Percentiles rank a stretch among this genome's conserved stretches.
Conservation (phyloP, 192 early-diverging fungal genomes). For the Pilobolus umbonatus region DNA sequence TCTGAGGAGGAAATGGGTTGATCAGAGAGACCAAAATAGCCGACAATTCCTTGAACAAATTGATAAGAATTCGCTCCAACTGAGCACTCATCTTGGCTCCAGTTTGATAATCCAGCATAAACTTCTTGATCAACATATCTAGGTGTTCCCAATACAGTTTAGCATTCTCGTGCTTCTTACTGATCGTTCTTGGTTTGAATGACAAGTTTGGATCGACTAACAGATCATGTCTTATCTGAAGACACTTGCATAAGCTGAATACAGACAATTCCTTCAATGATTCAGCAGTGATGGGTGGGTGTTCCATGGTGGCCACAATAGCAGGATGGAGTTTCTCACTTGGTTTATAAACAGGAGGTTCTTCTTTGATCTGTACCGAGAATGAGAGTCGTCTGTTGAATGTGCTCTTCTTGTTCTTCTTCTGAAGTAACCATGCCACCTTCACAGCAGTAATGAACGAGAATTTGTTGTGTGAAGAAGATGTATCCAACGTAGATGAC, state of each 20-base stretch:
- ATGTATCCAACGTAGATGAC: background rate
- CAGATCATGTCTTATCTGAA: slow-evolving; percentile 85
- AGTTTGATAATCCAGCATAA: too few relatives aligned
- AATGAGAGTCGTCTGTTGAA: too few relatives aligned
- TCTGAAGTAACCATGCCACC: slow-evolving; percentile 7
- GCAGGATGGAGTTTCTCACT: background rate
- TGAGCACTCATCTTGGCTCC: too few relatives aligned
- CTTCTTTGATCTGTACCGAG: slow-evolving; percentile 1
- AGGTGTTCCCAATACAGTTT: slow-evolving; percentile 70
- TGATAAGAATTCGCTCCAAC: too few relatives aligned
- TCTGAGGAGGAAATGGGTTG: background rate
- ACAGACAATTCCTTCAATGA: slow-evolving; percentile 81
- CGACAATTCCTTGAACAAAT: slow-evolving; percentile 68
- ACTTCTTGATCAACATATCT: slow-evolving; percentile 49
- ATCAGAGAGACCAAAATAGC: slow-evolving; percentile 32
- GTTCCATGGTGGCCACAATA: background rate
- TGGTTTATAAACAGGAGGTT: background rate
- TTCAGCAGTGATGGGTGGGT: slow-evolving; percentile 75
- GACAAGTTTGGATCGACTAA: slow-evolving; percentile 84
- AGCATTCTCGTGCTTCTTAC: slow-evolving; percentile 56
- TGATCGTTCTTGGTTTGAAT: slow-evolving; percentile 80
- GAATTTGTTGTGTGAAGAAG: slow-evolving; percentile 2
- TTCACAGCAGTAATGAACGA: slow-evolving; percentile 11
- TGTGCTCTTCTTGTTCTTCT: background rate
- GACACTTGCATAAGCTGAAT: slow-evolving; percentile 76